Base-by-base conservation (phyloP, 306 rosid species). In the Oemleria cerasiformis region DNA sequence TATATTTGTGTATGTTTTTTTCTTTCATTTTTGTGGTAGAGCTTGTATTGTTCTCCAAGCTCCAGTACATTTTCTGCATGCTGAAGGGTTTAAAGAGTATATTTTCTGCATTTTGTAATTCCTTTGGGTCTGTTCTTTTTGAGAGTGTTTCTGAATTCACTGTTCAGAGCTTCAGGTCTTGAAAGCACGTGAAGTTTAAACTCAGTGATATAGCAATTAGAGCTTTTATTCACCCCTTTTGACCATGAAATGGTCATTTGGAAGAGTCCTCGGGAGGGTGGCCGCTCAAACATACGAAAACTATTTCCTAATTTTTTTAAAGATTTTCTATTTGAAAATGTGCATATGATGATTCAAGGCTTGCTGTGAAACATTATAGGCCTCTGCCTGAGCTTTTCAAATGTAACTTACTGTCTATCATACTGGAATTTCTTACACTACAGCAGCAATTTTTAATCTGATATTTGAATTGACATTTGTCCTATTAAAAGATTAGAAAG, bases 171-270 rank as follows among this genome's bases (percentile, higher is more conserved):
- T 69, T 73, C 82, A 69, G 48, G 70, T 54, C 67, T 62, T 74
- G 45, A 77, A 75, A 51, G 70, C 21, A 36, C 21, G 63, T 77
- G 85, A 77, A 56, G 85, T 47, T 77, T 77, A 69, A 81, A 81
- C 76, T 5, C 85, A 64, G 85, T 77, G 85, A 75, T 73, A 81
- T 63, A 77, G 44, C 41, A 73, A 73, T 64, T 8, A 21, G 82
- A 75, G 85, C 62, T 72, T 51, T 60, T 30, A 23, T 49, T 42
- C 1, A 57, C 30, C 45, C 78, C 77, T 57, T 73, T 38, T 67
- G 78, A 71, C 69, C 68, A 16, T 69, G 71, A 73, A 68, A 81
- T 51, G 79, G n/a, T 81, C 82, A 58, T 20, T 76, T 72, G 81
- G 78, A 71, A 72, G 73, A 73, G 76, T 71, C 42, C 72, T 63